Evolutionary conservation across 148 eudicot genomes (phyloP), one percentile per base, ranked within the genome.

Genomic region (Cornus suecica): DNA sequence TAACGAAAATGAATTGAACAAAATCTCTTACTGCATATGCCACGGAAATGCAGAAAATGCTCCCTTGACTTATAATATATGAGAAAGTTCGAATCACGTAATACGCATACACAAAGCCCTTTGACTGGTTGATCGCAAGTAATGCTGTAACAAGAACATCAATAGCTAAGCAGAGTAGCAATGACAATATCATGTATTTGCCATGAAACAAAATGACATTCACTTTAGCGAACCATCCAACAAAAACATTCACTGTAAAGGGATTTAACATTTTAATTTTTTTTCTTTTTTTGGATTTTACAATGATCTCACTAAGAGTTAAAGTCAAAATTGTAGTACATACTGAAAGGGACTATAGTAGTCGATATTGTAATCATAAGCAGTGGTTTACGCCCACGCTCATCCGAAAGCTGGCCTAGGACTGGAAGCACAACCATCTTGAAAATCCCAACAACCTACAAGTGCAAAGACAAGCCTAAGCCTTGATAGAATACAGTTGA

Each of bases 371-470:
- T 93, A 26, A 93, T 28, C 79, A 93, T 89, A 61, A 93, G 94
- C 72, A 93, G 85, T 7, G 97, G 98, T 78, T 91, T 93, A 71
- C 98, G 94, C 68, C 98, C 98, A 73, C 87, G 87, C 69, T 93
- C 98, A 82, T 93, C 98, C 31, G 98, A 79, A 74, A 93, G 94
- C 82, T 93, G 98, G 48, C 98, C 98, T 80, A 93, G 78, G 70
- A 93, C 71, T 60, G 98, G 98, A 82, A 93, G 91, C 72, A 91
- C 81, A 71, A 93, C 83, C 98, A 93, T 93, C 87, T 93, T 90
- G 80, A 91, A 93, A 54, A 93, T 80, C 68, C 98, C 98, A 65
- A 91, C 94, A 42, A 93, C 86, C 98, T 93, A 81, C 31, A 70
- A 23, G 45, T 9, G 70, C 66, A 66, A 66, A 66, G n/a, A 51